Base-by-base conservation (phyloP, 192 early-diverging fungal genomes). In the Neocallimastix lanati region DNA sequence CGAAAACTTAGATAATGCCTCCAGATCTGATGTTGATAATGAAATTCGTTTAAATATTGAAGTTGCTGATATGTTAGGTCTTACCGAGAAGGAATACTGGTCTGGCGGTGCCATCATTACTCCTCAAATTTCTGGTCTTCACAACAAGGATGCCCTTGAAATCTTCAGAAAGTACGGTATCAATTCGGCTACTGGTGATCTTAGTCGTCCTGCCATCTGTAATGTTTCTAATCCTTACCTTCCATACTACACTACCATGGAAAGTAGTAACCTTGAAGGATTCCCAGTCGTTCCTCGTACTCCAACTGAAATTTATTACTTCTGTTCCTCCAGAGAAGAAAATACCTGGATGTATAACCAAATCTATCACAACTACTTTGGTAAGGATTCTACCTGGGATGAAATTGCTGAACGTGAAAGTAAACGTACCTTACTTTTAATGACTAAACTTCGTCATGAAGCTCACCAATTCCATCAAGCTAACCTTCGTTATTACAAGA, bases 111-210 rank as follows among this genome's bases (percentile, higher is more conserved):
- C 85, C 14, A 87, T 86, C 81, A 82, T 86, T 29, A 86, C 85
- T 16, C 85, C 85, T 25, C 76, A 82, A 79, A 86, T 86, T 40
- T 82, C 86, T 28, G 85, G 85, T 81, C 37, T 86, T 37, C 84
- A 82, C 79, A 86, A 86, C 78, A 86, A 80, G 29, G 85, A 87
- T 77, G 40, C 40, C 15, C 40, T 50, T 50, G 40, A 50, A 50
- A 50, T 50, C 16, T 50, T 50, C 18, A 13, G 21, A 50, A 13
- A 50, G 15, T 50, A 50, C 16, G 40, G 40, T 50, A 50, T 50
- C 21, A 16, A 16, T 18, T 50, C 40, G 16, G 40, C 40, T 21
- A 50, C 40, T 21, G 40, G 40, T 50, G 40, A 50, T 50, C 40
- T 50, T 21, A 50, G 40, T 50, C 40, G 40, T 50, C 40, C 40